Percentiles rank a stretch among this genome's conserved stretches.
These are phyloP conservation scores for Scleromitrula shiraiana DNA, from an alignment of 2,329 filamentous ascomycete genomes.

Conservation along the genomic window DNA sequence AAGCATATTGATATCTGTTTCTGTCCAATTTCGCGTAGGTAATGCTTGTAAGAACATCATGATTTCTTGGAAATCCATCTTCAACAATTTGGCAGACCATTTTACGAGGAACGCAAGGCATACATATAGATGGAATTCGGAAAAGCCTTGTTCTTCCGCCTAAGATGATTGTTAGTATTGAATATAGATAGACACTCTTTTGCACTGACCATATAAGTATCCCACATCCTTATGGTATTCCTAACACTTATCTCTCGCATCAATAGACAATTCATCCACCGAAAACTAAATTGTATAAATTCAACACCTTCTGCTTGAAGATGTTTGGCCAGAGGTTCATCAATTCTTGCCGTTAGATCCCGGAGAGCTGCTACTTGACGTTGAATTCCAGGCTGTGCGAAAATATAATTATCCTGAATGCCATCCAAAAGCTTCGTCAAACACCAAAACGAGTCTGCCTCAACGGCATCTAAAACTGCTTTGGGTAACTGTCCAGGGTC, in stretches of 20 bases:
- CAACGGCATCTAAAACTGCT: slow-evolving; percentile 87
- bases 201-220: slow-evolving; percentile 82
- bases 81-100: slow-evolving; percentile 89
- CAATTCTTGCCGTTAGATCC: slow-evolving; percentile 86
- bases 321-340: slow-evolving; percentile 75
- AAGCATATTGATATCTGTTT: slow-evolving; percentile 94
- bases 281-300: slow-evolving; percentile 98
- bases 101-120: slow-evolving; percentile 97
- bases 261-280: slow-evolving; percentile 98
- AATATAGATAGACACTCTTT: background rate
- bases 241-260: slow-evolving; percentile 97
- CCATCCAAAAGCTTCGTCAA: slow-evolving; percentile 95
- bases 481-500: slow-evolving; percentile 90
- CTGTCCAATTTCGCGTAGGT: slow-evolving; percentile 89
- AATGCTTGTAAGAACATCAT: slow-evolving; percentile 99
- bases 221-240: slow-evolving; percentile 99
- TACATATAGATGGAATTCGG: slow-evolving; percentile 95
- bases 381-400: slow-evolving; percentile 93
- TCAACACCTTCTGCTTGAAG: slow-evolving; percentile 87
- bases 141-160: slow-evolving; percentile 98
- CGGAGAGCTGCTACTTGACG: slow-evolving; percentile 82
- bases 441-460: slow-evolving; percentile 98
- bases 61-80: slow-evolving; percentile 97
- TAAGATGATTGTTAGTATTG: slow-evolving; percentile 32
- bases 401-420: slow-evolving; percentile 98